Evolutionary conservation across 345 rosid genomes (phyloP).

Genomic region (Syzygium grande): DNA sequence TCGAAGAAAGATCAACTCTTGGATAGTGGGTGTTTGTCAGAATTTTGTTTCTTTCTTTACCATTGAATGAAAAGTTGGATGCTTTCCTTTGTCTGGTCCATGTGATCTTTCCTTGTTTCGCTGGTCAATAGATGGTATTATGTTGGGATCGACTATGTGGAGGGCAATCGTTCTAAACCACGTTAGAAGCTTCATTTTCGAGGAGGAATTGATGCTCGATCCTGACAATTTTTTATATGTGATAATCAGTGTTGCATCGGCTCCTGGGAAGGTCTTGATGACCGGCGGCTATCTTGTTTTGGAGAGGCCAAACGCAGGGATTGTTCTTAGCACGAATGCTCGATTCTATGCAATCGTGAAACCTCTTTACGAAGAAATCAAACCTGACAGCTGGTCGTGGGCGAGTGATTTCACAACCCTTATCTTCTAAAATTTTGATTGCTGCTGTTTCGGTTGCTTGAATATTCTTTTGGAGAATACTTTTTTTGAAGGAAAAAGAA

Average conservation of each 20-base stretch:
- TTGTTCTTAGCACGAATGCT: conserved; percentile 87
- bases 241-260: conserved; percentile 75
- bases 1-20: background rate
- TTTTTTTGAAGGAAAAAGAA: background rate
- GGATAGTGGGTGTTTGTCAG: background rate
- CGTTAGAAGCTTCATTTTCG: background rate
- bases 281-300: conserved; percentile 89
- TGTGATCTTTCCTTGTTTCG: background rate
- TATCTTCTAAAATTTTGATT: background rate
- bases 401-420: conserved; percentile 23
- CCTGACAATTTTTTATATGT: background rate
- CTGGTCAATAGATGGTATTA: background rate
- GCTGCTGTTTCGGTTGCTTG: background rate
- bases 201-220: background rate
- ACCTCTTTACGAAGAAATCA: conserved; percentile 56
- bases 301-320: conserved; percentile 93
- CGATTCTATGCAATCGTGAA: conserved; percentile 87
- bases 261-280: conserved; percentile 96
- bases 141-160: background rate
- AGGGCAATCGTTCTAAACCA: background rate
- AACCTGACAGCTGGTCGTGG: conserved; percentile 87
- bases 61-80: background rate
- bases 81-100: background rate
- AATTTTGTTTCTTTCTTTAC: background rate
- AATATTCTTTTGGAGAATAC: background rate